Conservation (phyloP, 306 rosid genomes). For the Cucumis melo region DNA sequence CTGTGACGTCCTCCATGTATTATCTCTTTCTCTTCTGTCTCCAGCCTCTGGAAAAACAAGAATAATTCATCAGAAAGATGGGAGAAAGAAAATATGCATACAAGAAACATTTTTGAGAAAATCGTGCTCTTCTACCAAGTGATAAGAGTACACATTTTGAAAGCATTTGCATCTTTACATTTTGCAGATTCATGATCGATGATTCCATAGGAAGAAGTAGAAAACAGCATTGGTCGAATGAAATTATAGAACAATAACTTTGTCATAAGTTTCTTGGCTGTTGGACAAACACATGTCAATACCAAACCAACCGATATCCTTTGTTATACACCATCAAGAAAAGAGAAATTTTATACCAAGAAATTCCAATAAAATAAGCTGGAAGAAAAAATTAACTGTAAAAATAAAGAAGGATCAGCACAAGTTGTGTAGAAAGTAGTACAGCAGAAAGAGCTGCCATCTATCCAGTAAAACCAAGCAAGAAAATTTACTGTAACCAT, state of each 20-base stretch:
- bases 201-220: neutral
- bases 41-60: conserved; percentile 60
- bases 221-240: neutral
- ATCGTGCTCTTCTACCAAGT: neutral
- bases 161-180: neutral
- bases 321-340: neutral
- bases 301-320: neutral
- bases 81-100: neutral
- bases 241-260: neutral
- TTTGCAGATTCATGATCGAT: neutral
- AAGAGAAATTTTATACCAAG: neutral
- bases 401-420: neutral
- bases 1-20: conserved; percentile 80
- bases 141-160: neutral
- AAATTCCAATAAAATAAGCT: neutral
- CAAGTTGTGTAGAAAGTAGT: neutral
- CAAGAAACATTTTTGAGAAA: neutral
- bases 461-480: neutral
- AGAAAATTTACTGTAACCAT: neutral
- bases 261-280: neutral
- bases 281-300: neutral
- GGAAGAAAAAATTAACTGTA: neutral
- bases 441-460: neutral
- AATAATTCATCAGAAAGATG: conserved; percentile 9
- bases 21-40: conserved; percentile 58